Evolutionary conservation across 805 yeast genomes (phyloP), one percentile per base, ranked within the genome.

Genomic region (Kazachstania bromeliacearum): DNA sequence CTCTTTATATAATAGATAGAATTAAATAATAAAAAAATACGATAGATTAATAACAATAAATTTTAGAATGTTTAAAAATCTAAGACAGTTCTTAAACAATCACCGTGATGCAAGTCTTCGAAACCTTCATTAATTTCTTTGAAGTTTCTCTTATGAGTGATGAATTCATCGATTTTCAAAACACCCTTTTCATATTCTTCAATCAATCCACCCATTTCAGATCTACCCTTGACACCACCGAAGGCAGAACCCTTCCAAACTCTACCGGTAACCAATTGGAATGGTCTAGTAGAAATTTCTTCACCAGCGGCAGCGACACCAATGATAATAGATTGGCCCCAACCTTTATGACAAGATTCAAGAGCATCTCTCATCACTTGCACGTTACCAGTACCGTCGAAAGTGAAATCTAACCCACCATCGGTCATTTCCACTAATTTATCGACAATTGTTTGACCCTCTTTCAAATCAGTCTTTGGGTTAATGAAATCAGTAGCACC

Each of bases 171-270:
- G 45, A 89, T 94, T 70, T 80, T 84, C 57, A 89, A 69, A 47
- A 68, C 70, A 48, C 95, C 95, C 30, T 65, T 63, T 68, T 83
- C 63, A 64, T 89, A 89, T 60, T 82, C 88, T 40, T 85, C 79
- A 39, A 92, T 95, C 40, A 88, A 71, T 15, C 77, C 85, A 34
- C 95, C 96, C 69, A 92, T 74, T 68, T 92, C 96, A 28, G 95
- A 60, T 70, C 96, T 82, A 59, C 98, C 97, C 68, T 92, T 92
- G 57, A 92, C 87, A 62, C 97, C 98, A 55, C 99, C 99, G 52
- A 85, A 92, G n/a, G 99, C 99, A 56, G 95, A 85, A 53, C 99
- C 99, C 63, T 76, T 83, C 97, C 98, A 89, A 36, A 84, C 95
- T 67, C 98, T 80, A 51, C 99, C 99, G 28, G 97, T 92, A 46